These are phyloP conservation scores for Microthlaspi erraticum DNA, from an alignment of 345 rosid genomes.

Conservation along the genomic window DNA sequence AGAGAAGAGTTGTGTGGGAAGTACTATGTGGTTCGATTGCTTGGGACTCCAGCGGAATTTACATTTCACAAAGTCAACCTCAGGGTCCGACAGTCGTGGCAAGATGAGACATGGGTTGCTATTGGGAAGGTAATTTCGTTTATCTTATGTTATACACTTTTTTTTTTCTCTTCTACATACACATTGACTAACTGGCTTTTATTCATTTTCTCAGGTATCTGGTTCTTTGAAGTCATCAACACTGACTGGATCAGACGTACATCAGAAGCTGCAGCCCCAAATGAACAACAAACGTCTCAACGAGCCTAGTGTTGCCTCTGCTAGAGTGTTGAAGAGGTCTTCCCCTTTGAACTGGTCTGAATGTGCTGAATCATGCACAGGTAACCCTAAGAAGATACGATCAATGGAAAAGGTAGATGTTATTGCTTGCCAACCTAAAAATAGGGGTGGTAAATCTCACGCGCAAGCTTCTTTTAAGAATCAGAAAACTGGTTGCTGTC, in stretches of 20 bases:
- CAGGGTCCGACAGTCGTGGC: constrained; percentile 72
- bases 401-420: background rate
- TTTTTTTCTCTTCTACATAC: background rate
- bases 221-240: constrained; percentile 47
- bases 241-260: constrained; percentile 36
- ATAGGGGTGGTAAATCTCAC: no score
- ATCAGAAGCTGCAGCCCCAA: constrained; percentile 40
- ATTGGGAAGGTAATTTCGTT: constrained; percentile 51
- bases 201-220: constrained; percentile 48
- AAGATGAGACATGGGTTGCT: constrained; percentile 61
- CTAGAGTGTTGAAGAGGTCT: constrained; percentile 52
- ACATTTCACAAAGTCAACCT: constrained; percentile 49
- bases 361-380: constrained; percentile 49
- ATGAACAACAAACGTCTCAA: constrained; percentile 38
- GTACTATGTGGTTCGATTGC: constrained; percentile 54
- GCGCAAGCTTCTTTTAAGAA: constrained; percentile 40
- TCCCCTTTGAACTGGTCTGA: constrained; percentile 48
- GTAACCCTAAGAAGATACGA: constrained; percentile 48
- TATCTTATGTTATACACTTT: background rate
- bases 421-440: no score
- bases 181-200: constrained; percentile 33
- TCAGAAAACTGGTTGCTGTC: constrained; percentile 39
- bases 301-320: constrained; percentile 48
- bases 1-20: constrained; percentile 43
- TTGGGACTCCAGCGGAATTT: constrained; percentile 50